phyloP scores from a whole-genome alignment of 805 yeast genomes.

The Millerago galiae region DNA sequence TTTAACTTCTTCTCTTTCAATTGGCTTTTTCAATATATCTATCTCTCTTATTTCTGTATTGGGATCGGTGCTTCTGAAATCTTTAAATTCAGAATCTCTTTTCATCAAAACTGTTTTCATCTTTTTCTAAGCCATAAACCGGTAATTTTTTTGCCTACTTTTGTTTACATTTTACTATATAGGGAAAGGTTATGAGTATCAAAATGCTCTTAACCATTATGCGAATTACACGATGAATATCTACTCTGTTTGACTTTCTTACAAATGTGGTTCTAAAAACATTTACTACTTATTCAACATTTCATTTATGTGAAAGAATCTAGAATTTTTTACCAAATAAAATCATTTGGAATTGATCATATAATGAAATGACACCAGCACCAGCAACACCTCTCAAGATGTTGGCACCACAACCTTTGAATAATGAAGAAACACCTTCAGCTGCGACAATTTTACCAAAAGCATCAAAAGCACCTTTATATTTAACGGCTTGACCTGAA shows the following conservation, averaged over 20 bases:
- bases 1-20: neutral
- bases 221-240: too few species aligned
- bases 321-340: slow-evolving; percentile 90
- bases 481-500: slow-evolving; percentile 97
- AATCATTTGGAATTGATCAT: slow-evolving; percentile 94
- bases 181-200: neutral
- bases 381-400: slow-evolving; percentile 99
- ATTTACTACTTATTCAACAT: neutral
- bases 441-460: slow-evolving; percentile 87
- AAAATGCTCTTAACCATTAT: too few species aligned
- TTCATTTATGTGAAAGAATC: neutral
- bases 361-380: slow-evolving; percentile 98
- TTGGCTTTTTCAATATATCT: neutral
- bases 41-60: neutral
- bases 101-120: neutral
- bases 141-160: neutral
- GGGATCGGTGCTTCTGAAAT: neutral
- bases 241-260: too few species aligned
- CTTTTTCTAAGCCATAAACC: too few species aligned
- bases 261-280: neutral
- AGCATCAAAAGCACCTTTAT: slow-evolving; percentile 92
- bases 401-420: slow-evolving; percentile 99
- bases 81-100: neutral
- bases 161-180: slow-evolving; percentile 1
- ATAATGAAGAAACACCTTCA: slow-evolving; percentile 88